Evolutionary conservation across 345 rosid genomes (phyloP).

Genomic region (Leavenworthia alabamica): DNA sequence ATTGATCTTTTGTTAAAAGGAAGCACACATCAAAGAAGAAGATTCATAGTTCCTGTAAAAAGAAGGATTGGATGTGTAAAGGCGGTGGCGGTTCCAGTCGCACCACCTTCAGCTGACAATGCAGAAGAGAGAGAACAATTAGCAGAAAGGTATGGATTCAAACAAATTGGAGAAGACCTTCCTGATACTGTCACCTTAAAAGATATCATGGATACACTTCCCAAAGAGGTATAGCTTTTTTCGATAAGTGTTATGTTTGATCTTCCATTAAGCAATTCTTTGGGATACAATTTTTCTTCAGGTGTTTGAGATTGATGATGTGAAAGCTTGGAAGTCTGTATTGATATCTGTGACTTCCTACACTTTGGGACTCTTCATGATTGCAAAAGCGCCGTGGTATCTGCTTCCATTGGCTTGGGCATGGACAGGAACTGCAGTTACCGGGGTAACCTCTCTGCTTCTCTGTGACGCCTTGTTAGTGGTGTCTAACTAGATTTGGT

Average conservation of each 20-base stretch:
- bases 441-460: constrained; percentile 48
- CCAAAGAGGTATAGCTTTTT: constrained; percentile 51
- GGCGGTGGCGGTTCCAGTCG: constrained; percentile 63
- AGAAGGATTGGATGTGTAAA: constrained; percentile 36
- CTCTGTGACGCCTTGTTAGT: background rate
- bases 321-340: constrained; percentile 83
- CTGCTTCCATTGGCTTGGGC: constrained; percentile 96
- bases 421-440: constrained; percentile 91
- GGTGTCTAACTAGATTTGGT: background rate
- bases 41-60: constrained; percentile 25
- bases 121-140: constrained; percentile 55
- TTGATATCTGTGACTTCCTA: constrained; percentile 75
- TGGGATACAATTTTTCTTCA: constrained; percentile 14
- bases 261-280: background rate
- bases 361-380: constrained; percentile 70
- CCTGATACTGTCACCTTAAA: constrained; percentile 68
- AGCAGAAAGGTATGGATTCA: constrained; percentile 77
- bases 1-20: constrained; percentile 39
- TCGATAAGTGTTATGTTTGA: background rate
- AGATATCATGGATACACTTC: constrained; percentile 75
- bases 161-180: constrained; percentile 79
- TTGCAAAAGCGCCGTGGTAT: constrained; percentile 88
- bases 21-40: constrained; percentile 24
- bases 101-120: constrained; percentile 48
- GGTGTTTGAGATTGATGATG: constrained; percentile 85